Evolutionary conservation across 2,329 filamentous ascomycete species (phyloP).

Genomic region (Hypoxylon sp.): DNA sequence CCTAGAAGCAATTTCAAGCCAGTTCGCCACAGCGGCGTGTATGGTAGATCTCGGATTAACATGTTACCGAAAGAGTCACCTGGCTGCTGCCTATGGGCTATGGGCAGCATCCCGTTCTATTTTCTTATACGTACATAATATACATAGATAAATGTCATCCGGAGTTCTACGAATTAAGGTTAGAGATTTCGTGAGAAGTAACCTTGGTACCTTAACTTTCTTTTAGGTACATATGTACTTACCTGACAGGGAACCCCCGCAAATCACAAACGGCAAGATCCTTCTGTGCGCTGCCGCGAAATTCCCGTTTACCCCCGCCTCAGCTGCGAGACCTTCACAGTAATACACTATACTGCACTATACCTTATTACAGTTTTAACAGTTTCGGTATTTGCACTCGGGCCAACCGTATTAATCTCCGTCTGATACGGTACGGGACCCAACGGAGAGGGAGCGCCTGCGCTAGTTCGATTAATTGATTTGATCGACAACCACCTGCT

Average conservation of each 20-base stretch:
- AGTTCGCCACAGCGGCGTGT: too few species aligned
- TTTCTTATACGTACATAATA: background rate
- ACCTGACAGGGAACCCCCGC: constrained; percentile 13
- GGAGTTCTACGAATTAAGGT: constrained; percentile 7
- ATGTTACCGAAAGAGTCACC: background rate
- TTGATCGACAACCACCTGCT: constrained; percentile 37
- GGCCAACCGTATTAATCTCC: constrained; percentile 1
- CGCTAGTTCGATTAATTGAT: constrained; percentile 34
- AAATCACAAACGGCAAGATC: constrained; percentile 6
- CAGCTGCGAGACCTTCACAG: background rate
- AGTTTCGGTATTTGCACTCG: background rate
- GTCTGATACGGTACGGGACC: constrained; percentile 20
- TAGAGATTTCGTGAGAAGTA: constrained; percentile 4
- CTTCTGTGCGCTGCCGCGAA: background rate
- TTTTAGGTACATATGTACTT: background rate
- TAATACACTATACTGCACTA: background rate
- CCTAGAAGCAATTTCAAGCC: too few species aligned
- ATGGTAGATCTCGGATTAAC: constrained; percentile 8
- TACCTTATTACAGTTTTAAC: background rate
- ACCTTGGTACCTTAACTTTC: background rate
- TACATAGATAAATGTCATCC: background rate
- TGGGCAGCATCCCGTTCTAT: background rate
- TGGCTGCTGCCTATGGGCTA: background rate
- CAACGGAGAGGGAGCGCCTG: constrained; percentile 37
- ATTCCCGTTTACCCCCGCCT: constrained; percentile 15